Evolutionary conservation across 1,139 yeast species (phyloP), one percentile per base, ranked within the genome.

Genomic region (Candida sp.): DNA sequence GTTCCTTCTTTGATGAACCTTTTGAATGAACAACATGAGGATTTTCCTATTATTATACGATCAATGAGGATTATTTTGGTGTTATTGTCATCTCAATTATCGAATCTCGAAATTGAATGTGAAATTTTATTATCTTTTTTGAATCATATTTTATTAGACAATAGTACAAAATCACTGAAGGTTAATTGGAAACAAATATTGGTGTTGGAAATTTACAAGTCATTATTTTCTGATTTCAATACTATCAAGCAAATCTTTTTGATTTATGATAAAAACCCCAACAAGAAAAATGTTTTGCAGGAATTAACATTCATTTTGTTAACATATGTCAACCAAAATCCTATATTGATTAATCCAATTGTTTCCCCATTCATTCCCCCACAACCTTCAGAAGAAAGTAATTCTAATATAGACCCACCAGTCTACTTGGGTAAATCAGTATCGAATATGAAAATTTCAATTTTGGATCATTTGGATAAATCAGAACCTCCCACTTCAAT

Each of bases 381-480:
- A 4, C 36, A 43, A 19, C 21, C 42, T 5, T 9, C 34, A n/a
- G 11, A 32, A 32, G 21, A 38, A 21, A 32, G 33, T 9, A 19
- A n/a, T 21, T 21, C 44, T 2, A 30, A 40, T 7, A 32, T 53
- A 5, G 33, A 34, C 45, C 27, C 52, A 51, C 5, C 21, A 19
- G 40, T 47, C 3, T 56, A 54, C 33, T 48, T 68, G 38, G 63
- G 72, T 1, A 61, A 56, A 41, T 46, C 57, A 8, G 47, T 48
- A 22, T 66, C 75, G 1, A 48, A 55, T 1, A 66, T 80, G 43
- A 79, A 82, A 50, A 69, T 82, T 0, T 70, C 83, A 5, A 75
- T 82, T 45, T 69, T 90, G 38, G 97, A 90, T 46, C 77, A 84
- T 45, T 68, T 91, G 29, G 98, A 91, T 54, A 90, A 89, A 54